These are phyloP conservation scores for Polytrichum commune DNA, from an alignment of 225 moss, liverwort and hornwort genomes.

Conservation along the genomic window DNA sequence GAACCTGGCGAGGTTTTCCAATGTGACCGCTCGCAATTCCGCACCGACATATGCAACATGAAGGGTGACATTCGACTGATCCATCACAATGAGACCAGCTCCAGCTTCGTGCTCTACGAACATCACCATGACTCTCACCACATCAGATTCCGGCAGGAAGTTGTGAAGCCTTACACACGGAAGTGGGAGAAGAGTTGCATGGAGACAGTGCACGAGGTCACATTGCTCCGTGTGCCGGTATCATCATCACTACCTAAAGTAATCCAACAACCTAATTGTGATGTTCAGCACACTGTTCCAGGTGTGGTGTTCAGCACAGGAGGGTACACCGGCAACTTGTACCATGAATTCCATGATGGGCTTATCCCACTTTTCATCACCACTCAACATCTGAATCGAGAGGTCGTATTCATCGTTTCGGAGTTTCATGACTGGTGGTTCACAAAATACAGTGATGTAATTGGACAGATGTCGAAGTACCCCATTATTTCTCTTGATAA, in stretches of 20 bases:
- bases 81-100: conserved; percentile 7
- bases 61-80: conserved; percentile 67
- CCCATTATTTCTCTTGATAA: conserved; percentile 50
- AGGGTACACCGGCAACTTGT: conserved; percentile 91
- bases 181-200: conserved; percentile 84
- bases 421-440: conserved; percentile 87
- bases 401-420: conserved; percentile 60
- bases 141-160: conserved; percentile 23
- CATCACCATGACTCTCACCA: conserved; percentile 20
- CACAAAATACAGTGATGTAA: conserved; percentile 50
- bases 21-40: conserved; percentile 66
- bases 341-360: conserved; percentile 94
- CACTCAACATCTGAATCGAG: conserved; percentile 65
- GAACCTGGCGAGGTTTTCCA: conserved; percentile 29
- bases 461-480: conserved; percentile 55
- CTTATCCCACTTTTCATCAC: conserved; percentile 85
- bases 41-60: conserved; percentile 76
- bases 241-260: not conserved
- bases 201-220: conserved; percentile 49
- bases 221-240: conserved; percentile 19
- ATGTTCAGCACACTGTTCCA: conserved; percentile 57
- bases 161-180: conserved; percentile 74
- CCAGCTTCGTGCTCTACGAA: conserved; percentile 44
- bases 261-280: conserved; percentile 23
- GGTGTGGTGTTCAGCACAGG: conserved; percentile 76